Conservation (phyloP, 805 yeast genomes). For the Pichia heedii region DNA sequence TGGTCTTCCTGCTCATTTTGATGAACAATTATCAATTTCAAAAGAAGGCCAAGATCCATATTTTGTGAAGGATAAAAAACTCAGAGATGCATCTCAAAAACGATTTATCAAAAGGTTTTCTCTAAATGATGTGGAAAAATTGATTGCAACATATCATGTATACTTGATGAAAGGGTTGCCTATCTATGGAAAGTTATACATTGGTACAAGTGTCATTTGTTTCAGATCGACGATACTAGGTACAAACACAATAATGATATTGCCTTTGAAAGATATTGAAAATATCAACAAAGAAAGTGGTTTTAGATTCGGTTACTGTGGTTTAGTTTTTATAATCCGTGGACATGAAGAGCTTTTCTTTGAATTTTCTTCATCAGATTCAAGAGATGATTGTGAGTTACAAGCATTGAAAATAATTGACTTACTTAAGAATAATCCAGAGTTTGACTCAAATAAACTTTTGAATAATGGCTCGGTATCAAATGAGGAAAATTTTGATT, state of each 20-base stretch:
- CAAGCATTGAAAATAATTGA: conserved; percentile 46
- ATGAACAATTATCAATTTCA: conserved; percentile 29
- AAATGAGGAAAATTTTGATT: conserved; percentile 28
- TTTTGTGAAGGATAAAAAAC: conserved; percentile 36
- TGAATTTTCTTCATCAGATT: conserved; percentile 56
- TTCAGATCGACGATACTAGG: conserved; percentile 78
- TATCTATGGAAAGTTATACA: conserved; percentile 71
- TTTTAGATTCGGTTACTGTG: conserved; percentile 58
- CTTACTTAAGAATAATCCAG: conserved; percentile 20
- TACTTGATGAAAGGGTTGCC: conserved; percentile 67
- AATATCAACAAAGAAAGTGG: conserved; percentile 61
- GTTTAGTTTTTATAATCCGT: conserved; percentile 57
- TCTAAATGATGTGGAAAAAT: conserved; percentile 38
- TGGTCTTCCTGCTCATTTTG: conserved; percentile 43
- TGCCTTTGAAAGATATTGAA: conserved; percentile 70
- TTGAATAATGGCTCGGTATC: conserved; percentile 20
- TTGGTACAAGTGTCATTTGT: conserved; percentile 63
- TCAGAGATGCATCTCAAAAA: conserved; percentile 24
- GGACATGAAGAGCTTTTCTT: conserved; percentile 73
- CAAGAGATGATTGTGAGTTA: conserved; percentile 66
- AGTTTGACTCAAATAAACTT: background rate
- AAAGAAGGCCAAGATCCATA: conserved; percentile 40
- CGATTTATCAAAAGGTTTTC: conserved; percentile 50
- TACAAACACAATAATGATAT: conserved; percentile 65
- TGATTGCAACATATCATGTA: conserved; percentile 63